Percentiles rank a stretch among this genome's conserved stretches.
phyloP scores from a whole-genome alignment of 768 basidiomycete species.

The Phaeotremella fagi region DNA sequence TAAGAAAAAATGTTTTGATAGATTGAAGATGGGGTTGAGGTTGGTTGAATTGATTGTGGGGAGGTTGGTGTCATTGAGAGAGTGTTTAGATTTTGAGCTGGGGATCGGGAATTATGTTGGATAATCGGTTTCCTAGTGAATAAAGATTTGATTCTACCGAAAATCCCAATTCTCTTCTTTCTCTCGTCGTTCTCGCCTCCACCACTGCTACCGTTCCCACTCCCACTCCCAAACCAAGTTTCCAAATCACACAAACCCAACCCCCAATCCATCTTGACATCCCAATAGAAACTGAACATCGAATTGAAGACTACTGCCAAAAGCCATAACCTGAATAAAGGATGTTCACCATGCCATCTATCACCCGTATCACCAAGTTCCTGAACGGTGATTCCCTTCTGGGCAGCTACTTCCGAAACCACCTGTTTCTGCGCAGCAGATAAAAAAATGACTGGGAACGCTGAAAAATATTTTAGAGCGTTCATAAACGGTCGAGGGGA shows the following conservation, averaged over 20 bases:
- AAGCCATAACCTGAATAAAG: slow-evolving; percentile 80
- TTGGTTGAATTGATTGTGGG: not conserved
- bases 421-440: slow-evolving; percentile 82
- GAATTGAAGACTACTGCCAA: slow-evolving; percentile 81
- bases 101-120: slow-evolving; percentile 31
- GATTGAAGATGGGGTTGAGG: not conserved
- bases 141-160: slow-evolving; percentile 5
- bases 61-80: slow-evolving; percentile 5
- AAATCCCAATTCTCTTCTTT: not conserved
- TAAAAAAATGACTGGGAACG: slow-evolving; percentile 92
- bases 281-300: slow-evolving; percentile 98
- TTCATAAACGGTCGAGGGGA: slow-evolving; percentile 76
- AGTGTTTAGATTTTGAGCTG: slow-evolving; percentile 24
- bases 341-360: slow-evolving; percentile 70
- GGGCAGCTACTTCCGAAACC: slow-evolving; percentile 57
- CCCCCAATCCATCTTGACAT: slow-evolving; percentile 97
- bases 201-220: no score
- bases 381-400: slow-evolving; percentile 51
- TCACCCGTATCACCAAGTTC: slow-evolving; percentile 49
- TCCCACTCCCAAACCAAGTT: slow-evolving; percentile 39
- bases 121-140: slow-evolving; percentile 6
- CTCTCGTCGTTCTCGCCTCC: slow-evolving; percentile 3
- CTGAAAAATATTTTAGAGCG: slow-evolving; percentile 90
- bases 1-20: slow-evolving; percentile 53
- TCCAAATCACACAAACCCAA: slow-evolving; percentile 62